phyloP scores from a whole-genome alignment of 495 filamentous ascomycete genomes.

The Podospora pseudocomata region DNA sequence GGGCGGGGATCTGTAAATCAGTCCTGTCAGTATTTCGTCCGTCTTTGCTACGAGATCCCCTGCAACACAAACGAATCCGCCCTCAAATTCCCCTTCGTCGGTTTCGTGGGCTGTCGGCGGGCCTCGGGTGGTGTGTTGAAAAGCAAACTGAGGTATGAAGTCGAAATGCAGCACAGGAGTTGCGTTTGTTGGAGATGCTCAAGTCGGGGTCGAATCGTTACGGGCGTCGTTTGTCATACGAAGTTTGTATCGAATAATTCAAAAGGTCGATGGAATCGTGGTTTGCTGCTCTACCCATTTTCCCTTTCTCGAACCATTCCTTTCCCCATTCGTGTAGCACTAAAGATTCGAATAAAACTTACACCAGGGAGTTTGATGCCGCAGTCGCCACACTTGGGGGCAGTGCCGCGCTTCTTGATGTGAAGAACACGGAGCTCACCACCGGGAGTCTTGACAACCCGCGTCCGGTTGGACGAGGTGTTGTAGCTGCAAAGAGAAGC shows the following conservation, averaged over 20 bases:
- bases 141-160: not conserved
- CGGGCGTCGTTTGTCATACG: not conserved
- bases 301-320: constrained; percentile 1
- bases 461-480: constrained; percentile 93
- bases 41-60: not conserved
- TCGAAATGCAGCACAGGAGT: not conserved
- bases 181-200: not conserved
- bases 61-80: not conserved
- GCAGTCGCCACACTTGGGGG: constrained; percentile 98
- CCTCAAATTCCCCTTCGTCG: not conserved
- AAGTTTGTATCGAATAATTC: not conserved
- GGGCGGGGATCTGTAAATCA: constrained; percentile 75
- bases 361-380: constrained; percentile 91
- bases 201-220: not conserved
- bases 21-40: constrained; percentile 12
- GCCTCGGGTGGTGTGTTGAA: not conserved
- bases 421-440: constrained; percentile 91
- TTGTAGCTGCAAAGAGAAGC: constrained; percentile 68
- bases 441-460: constrained; percentile 93
- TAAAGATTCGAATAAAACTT: constrained; percentile 46
- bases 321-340: constrained; percentile 3
- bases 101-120: not conserved
- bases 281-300: not conserved
- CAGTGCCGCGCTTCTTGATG: constrained; percentile 96
- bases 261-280: not conserved